A percentile compares a stretch with the other conserved stretches of the same genome.
Conservation (phyloP, 192 early-diverging fungal species). For the Chytriomyces confervae region DNA sequence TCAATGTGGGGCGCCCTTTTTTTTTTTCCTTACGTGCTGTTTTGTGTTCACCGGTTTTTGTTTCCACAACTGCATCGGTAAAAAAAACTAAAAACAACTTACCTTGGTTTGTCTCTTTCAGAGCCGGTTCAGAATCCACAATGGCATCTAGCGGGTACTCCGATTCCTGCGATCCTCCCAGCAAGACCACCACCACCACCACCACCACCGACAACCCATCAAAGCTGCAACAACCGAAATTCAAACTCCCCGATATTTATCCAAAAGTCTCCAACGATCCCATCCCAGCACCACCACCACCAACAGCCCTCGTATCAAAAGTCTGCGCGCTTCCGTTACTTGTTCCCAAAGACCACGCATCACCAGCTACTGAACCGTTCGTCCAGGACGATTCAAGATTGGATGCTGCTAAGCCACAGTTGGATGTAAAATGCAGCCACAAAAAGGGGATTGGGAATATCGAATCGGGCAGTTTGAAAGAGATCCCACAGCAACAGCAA, state of each 20-base stretch:
- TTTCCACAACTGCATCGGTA: background rate
- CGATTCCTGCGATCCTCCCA: too few species aligned
- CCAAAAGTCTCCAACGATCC: too few species aligned
- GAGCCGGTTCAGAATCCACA: background rate
- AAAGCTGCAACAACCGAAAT: too few species aligned
- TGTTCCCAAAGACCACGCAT: background rate
- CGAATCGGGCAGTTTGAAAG: background rate
- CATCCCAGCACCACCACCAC: background rate
- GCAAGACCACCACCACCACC: too few species aligned
- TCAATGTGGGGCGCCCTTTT: too few species aligned
- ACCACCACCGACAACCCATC: too few species aligned
- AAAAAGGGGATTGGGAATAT: background rate
- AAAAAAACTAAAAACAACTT: background rate
- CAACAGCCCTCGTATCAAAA: background rate
- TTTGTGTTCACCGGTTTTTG: background rate
- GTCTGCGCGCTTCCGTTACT: background rate
- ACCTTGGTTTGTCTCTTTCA: background rate
- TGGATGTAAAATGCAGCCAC: background rate
- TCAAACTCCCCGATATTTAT: too few species aligned
- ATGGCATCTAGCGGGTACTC: background rate
- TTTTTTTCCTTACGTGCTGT: too few species aligned
- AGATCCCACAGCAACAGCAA: background rate
- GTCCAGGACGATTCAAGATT: background rate
- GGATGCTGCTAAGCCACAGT: background rate
- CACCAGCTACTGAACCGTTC: too few species aligned